phyloP scores from a whole-genome alignment of 805 yeast species.

The Yamadazyma philogaea region DNA sequence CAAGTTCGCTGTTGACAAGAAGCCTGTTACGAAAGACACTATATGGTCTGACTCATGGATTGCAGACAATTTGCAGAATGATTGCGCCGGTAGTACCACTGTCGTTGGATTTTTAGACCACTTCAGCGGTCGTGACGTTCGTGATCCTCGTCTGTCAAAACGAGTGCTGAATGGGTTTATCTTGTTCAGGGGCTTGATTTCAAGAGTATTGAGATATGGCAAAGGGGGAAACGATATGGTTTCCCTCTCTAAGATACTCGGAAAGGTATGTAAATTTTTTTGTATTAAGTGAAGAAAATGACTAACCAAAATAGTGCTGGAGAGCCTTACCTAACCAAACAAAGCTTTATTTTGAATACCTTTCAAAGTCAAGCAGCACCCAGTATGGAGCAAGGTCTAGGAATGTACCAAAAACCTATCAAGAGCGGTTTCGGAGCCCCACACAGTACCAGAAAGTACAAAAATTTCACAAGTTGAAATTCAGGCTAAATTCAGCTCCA shows the following conservation, averaged over 20 bases:
- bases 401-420: not conserved
- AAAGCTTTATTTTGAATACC: not conserved
- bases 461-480: not conserved
- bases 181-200: not conserved
- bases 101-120: not conserved
- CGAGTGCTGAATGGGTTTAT: not conserved
- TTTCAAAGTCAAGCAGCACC: not conserved
- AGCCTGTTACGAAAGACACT: not conserved
- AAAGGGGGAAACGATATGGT: not conserved
- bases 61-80: not conserved
- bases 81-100: not conserved
- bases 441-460: not conserved
- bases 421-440: not conserved
- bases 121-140: not conserved
- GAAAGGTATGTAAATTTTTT: not conserved
- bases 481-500: not conserved
- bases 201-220: not conserved
- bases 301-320: not conserved
- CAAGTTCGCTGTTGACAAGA: not conserved
- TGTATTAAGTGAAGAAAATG: not conserved
- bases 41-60: not conserved
- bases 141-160: not conserved
- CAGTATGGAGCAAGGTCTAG: not conserved
- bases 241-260: not conserved
- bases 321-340: not conserved